Evolutionary conservation across 2,329 filamentous ascomycete species (phyloP), one percentile per base, ranked within the genome.

Genomic region (Ophiostoma angusticollis): DNA sequence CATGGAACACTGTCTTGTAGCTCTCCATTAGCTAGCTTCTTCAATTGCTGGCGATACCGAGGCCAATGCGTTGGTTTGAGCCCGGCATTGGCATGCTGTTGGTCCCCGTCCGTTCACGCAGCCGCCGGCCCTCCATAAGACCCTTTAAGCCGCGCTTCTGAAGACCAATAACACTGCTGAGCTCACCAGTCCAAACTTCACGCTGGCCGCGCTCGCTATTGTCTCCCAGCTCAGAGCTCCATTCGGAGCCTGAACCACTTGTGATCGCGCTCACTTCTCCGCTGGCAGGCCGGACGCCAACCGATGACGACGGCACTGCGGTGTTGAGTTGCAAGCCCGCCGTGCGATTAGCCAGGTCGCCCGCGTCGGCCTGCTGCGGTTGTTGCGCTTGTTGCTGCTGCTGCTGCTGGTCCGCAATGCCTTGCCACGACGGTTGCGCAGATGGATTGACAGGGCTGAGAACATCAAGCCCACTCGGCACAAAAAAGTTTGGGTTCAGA

Each of bases 71-170:
- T 2, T 31, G 16, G 19, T 27, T 41, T 11, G 22, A 16, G 3
- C 31, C 27, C 6, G 31, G 18, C 36, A 44, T 40, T 5, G 31
- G 18, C 36, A 44, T 40, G 6, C 35, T 38, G 27, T 45, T 49
- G 17, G 65, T 70, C 9, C 68, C 68, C 3, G 66, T 69, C 47
- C 84, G 67, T 57, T 93, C 85, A 31, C 87, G 68, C 65, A 95
- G 78, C 44, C 89, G 70, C 31, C 89, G 68, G 4, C 89, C 89
- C 58, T 96, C 91, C 91, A 98, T 96, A 49, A 98, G 59, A 0
- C 91, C 91, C 43, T 89, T 70, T 25, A 98, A 59, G 0, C 91
- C 91, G 39, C 91, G 72, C 65, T 98, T 98, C 65, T 98, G 91
- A 47, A 98, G 57, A 0, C 91, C 91, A 49, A 98, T 93, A 3